Evolutionary conservation across 2,329 filamentous ascomycete genomes (phyloP), one percentile per base, ranked within the genome.

Genomic region (Pleurostoma richardsiae): DNA sequence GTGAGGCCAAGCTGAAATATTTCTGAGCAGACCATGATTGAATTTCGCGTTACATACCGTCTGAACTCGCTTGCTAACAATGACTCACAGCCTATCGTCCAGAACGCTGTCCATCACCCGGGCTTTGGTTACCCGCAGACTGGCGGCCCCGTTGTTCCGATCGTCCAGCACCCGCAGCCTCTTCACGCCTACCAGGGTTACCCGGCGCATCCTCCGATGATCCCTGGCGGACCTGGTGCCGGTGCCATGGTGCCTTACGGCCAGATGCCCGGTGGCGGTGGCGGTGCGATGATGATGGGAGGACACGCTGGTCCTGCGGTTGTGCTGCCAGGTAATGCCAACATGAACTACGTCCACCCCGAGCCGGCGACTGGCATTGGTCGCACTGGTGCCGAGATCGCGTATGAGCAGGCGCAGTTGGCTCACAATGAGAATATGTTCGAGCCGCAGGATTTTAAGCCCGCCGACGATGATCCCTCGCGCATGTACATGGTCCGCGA

Each of bases 401-500:
- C 68, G 31, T 59, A 71, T 26, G 69, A 74, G 48, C 72, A 76
- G 58, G 60, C 71, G 40, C 65, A 75, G 54, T 19, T 19, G 19
- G 19, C 19, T 19, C 19, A 19, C 19, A 71, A 76, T 52, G 73
- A 75, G 60, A 68, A 70, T 54, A 65, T 76, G 53, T 72, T 75
- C 53, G 73, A 80, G 60, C 73, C 77, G 11, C 80, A 84, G 68
- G 79, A 83, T 54, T 80, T 83, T 59, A 79, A 82, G 63, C 82
- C 82, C 3, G 71, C 73, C 26, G 80, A 84, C 56, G 74, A 80
- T 52, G 75, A 83, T 62, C 74, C 76, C 38, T 71, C 70, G 40
- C 78, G 80, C 51, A 76, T 79, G 67, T 85, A 84, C 66, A 79
- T 74, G 67, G 72, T 77, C 55, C 76, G 79, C 48, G 80, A 85